Evolutionary conservation across 495 filamentous ascomycete species (phyloP), one percentile per base, ranked within the genome.

Genomic region (Rostrohypoxylon terebratum): DNA sequence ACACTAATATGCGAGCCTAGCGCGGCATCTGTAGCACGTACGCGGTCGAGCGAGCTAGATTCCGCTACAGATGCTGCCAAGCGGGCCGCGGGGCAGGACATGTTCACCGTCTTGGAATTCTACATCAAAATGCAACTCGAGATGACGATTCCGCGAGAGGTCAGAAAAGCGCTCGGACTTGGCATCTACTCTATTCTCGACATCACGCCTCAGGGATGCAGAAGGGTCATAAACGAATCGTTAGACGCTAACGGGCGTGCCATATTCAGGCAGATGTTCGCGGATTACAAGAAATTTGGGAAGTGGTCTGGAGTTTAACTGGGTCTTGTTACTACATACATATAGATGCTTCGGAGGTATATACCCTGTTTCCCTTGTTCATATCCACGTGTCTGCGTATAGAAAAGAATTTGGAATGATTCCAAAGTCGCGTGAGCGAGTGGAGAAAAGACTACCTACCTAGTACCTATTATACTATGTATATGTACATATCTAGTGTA

Each of bases 1-100:
- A 91, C 89, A 5, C 85, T 91, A 3, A 86, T 97, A 59, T 94
- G 91, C 78, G 91, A 94, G 60, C 94, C 94, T 13, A 91, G 90
- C 13, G 87, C 88, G 14, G 93, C 90, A 0, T 91, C 91, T 4
- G 90, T 94, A 1, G 82, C 89, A 4, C 82, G 85, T 13, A 78
- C 83, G n/a, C 66, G 75, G 25, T 85, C 77, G 45, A 78, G 72
- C 57, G 70, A 78, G 14, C 85, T 97, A 14, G 90, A 88, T 57
- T 93, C 94, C 63, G 89, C 92, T 63, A 91, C 90, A 6, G 91
- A 92, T 70, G 90, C 88, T 59, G 92, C 92, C 28, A 90, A 90
- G 77, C 86, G 88, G 6, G 91, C 90, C 70, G 92, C 91, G 0
- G 92, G 92, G 0, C 88, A 91, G 78, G 87, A 92, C 80, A 85